These are phyloP conservation scores for Drechslera avenae DNA, from an alignment of 2,329 filamentous ascomycete species.

Conservation along the genomic window DNA sequence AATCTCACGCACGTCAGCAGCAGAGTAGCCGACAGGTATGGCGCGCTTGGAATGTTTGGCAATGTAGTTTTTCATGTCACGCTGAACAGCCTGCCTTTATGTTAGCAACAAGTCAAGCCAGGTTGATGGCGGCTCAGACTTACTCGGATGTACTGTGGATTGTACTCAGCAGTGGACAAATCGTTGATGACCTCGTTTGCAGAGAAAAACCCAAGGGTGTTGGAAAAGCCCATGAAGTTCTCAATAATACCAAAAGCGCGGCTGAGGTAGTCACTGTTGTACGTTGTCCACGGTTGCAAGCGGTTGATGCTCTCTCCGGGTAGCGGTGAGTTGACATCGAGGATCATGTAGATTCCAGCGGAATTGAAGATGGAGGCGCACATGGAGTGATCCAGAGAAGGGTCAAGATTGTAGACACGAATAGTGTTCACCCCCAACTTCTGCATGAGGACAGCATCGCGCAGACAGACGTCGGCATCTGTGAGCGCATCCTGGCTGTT, in stretches of 20 bases:
- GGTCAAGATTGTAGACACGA: conserved; percentile 68
- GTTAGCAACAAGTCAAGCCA: neutral
- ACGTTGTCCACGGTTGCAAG: conserved; percentile 59
- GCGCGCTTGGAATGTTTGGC: conserved; percentile 59
- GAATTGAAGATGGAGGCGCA: conserved; percentile 69
- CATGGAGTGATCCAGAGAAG: conserved; percentile 63
- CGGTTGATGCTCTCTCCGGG: conserved; percentile 62
- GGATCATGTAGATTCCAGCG: conserved; percentile 68
- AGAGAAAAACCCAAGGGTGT: conserved; percentile 69
- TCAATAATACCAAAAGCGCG: conserved; percentile 68
- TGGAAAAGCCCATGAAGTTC: conserved; percentile 69
- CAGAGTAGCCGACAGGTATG: conserved; percentile 72
- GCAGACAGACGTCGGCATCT: conserved; percentile 62
- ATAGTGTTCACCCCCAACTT: conserved; percentile 67
- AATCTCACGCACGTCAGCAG: conserved; percentile 74
- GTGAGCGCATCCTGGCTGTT: conserved; percentile 60
- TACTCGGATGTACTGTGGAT: conserved; percentile 64
- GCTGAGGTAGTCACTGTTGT: conserved; percentile 60
- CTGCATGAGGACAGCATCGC: conserved; percentile 69
- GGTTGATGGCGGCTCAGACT: conserved; percentile 11
- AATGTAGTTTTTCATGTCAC: conserved; percentile 73
- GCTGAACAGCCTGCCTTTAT: conserved; percentile 59
- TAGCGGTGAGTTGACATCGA: conserved; percentile 69
- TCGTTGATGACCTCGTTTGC: conserved; percentile 73
- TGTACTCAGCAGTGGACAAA: conserved; percentile 55